phyloP scores from a whole-genome alignment of 768 basidiomycete species.

The Clavaria fumosa region DNA sequence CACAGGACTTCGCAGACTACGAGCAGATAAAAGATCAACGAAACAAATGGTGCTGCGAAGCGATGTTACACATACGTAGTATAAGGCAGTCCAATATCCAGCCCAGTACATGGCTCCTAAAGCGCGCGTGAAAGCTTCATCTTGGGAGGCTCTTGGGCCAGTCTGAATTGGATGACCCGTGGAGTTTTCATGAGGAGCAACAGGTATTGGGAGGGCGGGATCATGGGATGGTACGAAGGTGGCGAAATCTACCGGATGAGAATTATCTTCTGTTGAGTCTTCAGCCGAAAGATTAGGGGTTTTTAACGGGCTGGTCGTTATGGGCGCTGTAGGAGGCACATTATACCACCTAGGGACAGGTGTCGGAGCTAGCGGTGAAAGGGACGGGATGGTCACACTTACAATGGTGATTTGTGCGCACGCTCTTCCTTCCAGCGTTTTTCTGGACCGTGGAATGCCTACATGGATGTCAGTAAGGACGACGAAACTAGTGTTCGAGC shows the following conservation, averaged over 20 bases:
- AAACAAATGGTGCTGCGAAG: too few relatives aligned
- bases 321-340: slow-evolving; percentile 27
- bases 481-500: background rate
- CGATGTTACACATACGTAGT: slow-evolving; percentile 56
- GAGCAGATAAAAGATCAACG: too few relatives aligned
- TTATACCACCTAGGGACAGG: slow-evolving; percentile 56
- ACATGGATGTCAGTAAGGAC: background rate
- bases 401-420: slow-evolving; percentile 61
- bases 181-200: slow-evolving; percentile 13
- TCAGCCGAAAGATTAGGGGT: slow-evolving; percentile 5
- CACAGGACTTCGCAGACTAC: too few relatives aligned
- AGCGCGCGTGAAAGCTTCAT: slow-evolving; percentile 66
- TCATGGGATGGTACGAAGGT: slow-evolving; percentile 60
- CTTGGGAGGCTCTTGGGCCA: slow-evolving; percentile 34
- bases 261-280: slow-evolving; percentile 27
- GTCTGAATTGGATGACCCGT: slow-evolving; percentile 19
- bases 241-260: slow-evolving; percentile 50
- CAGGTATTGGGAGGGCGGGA: slow-evolving; percentile 29
- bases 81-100: slow-evolving; percentile 79
- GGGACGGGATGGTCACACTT: slow-evolving; percentile 16
- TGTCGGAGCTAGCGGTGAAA: slow-evolving; percentile 1
- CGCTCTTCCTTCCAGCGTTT: slow-evolving; percentile 62
- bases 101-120: slow-evolving; percentile 74
- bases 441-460: slow-evolving; percentile 52
- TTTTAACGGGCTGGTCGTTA: slow-evolving; percentile 6